Conservation (phyloP, 257 asterid species). For the Ehretia macrophylla region DNA sequence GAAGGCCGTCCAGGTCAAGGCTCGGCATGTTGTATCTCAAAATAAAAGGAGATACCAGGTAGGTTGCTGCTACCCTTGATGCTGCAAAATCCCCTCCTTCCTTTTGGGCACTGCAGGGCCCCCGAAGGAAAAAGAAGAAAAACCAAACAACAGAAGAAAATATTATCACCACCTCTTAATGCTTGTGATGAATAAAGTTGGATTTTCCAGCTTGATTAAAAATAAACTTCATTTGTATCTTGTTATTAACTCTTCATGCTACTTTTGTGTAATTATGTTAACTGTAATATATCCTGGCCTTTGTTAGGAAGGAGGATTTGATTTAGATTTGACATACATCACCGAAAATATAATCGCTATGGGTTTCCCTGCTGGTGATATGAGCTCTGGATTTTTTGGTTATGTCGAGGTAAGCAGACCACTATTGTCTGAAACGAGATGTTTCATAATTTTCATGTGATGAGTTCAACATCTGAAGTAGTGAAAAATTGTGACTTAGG, state of each 20-base stretch:
- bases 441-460: slow-evolving; percentile 7
- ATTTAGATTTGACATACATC: slow-evolving; percentile 97
- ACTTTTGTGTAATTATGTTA: slow-evolving; percentile 2
- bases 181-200: not conserved
- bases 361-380: slow-evolving; percentile 99
- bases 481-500: slow-evolving; percentile 44
- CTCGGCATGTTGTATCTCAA: slow-evolving; percentile 97
- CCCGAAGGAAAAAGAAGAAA: not conserved
- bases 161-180: not conserved
- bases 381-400: slow-evolving; percentile 97
- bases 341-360: slow-evolving; percentile 99
- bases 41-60: slow-evolving; percentile 99
- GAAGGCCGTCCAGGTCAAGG: slow-evolving; percentile 96
- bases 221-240: not conserved
- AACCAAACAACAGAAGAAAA: not conserved
- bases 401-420: slow-evolving; percentile 78
- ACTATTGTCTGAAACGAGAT: slow-evolving; percentile 8
- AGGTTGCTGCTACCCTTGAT: slow-evolving; percentile 7
- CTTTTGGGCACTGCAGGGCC: not conserved
- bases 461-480: slow-evolving; percentile 21
- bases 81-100: slow-evolving; percentile 1
- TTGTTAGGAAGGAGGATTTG: slow-evolving; percentile 96
- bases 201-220: not conserved
- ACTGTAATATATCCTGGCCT: slow-evolving; percentile 14
- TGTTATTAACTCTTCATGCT: not conserved